phyloP scores from a whole-genome alignment of 164 flowering plant species.

The Kingdonia uniflora region DNA sequence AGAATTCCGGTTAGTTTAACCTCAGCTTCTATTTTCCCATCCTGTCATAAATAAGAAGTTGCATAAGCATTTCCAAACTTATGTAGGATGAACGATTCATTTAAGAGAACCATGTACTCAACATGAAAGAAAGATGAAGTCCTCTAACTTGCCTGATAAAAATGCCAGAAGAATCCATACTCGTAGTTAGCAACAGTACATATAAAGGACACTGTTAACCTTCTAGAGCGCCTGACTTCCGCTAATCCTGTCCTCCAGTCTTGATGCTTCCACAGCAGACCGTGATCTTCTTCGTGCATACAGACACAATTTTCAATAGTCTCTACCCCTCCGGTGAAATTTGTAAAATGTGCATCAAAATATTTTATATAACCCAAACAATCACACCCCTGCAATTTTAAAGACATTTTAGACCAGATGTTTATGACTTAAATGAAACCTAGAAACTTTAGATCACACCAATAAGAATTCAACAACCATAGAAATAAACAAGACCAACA shows the following conservation, averaged over 20 bases:
- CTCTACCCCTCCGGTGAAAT: conserved; percentile 90
- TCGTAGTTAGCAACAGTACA: conserved; percentile 92
- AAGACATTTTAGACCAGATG: conserved; percentile 3
- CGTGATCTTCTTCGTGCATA: conserved; percentile 88
- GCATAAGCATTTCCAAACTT: not conserved
- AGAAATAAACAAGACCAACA: not conserved
- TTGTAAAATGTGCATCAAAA: conserved; percentile 86
- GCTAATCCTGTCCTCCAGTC: conserved; percentile 91
- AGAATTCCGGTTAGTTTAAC: conserved; percentile 86
- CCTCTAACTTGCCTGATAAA: conserved; percentile 57
- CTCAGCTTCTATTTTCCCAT: conserved; percentile 90
- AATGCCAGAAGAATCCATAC: conserved; percentile 91
- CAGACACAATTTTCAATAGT: conserved; percentile 95
- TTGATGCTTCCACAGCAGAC: conserved; percentile 90
- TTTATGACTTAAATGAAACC: not conserved
- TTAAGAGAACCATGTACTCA: too few species aligned
- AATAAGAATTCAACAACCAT: too few species aligned
- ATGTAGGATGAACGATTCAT: too few species aligned
- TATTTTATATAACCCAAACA: conserved; percentile 83
- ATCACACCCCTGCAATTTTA: conserved; percentile 71
- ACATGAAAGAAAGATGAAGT: not conserved
- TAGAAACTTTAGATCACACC: not conserved
- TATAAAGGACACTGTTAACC: conserved; percentile 66
- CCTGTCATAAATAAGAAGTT: conserved; percentile 30
- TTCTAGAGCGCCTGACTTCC: conserved; percentile 75